Conservation (phyloP, 176 grass and related monocot species). For the Lolium rigidum region DNA sequence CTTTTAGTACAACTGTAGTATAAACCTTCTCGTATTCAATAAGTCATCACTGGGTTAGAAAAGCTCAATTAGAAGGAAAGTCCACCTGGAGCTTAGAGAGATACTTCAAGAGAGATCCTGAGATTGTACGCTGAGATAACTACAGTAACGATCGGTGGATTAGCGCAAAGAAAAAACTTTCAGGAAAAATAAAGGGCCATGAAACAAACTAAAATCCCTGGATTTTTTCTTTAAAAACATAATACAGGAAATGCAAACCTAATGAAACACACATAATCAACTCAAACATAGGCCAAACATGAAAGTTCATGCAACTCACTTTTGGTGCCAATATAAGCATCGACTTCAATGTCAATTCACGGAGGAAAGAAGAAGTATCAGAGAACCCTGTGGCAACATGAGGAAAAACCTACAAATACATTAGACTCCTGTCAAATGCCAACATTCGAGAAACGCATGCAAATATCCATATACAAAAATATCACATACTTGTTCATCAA, state of each 20-base stretch:
- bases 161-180: constrained; percentile 32
- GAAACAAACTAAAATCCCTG: not conserved
- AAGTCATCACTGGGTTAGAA: not conserved
- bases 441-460: constrained; percentile 22
- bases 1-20: constrained; percentile 30
- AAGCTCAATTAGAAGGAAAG: constrained; percentile 33
- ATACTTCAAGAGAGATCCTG: constrained; percentile 99
- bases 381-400: constrained; percentile 97
- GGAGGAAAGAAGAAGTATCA: constrained; percentile 92
- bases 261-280: constrained; percentile 22
- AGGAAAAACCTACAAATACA: constrained; percentile 82
- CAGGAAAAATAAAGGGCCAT: constrained; percentile 6
- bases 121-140: constrained; percentile 96
- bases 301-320: constrained; percentile 55
- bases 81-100: constrained; percentile 97
- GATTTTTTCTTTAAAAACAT: constrained; percentile 26
- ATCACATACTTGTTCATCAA: constrained; percentile 92
- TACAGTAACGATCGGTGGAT: constrained; percentile 51
- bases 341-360: constrained; percentile 93
- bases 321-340: constrained; percentile 98
- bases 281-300: constrained; percentile 18
- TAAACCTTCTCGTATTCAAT: constrained; percentile 20
- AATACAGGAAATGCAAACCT: not conserved
- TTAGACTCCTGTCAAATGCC: constrained; percentile 34
- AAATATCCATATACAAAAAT: constrained; percentile 19